These are phyloP conservation scores for Pseudogymnoascus sp. DNA, from an alignment of 2,329 filamentous ascomycete species.

Conservation along the genomic window DNA sequence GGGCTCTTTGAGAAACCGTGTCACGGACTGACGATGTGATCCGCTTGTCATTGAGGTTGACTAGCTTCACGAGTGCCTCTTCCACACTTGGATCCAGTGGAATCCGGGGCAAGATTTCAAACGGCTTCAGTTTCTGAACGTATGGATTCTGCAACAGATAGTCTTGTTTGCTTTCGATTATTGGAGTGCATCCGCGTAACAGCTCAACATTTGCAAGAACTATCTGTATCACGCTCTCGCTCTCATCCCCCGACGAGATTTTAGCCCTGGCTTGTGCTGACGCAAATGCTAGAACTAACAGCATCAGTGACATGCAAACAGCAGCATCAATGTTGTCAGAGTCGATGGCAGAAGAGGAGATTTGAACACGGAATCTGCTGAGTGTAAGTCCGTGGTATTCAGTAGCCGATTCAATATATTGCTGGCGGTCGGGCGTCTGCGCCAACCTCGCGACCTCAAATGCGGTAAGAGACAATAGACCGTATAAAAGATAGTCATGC, in stretches of 20 bases:
- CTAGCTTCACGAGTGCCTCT: constrained; percentile 11
- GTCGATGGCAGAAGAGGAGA: constrained; percentile 9
- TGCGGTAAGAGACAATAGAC: constrained; percentile 16
- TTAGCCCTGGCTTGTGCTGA: constrained; percentile 13
- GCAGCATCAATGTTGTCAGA: constrained; percentile 12
- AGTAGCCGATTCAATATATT: constrained; percentile 14
- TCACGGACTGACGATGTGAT: constrained; percentile 8
- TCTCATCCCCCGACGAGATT: background rate
- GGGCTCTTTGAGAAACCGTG: background rate
- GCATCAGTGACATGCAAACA: constrained; percentile 16
- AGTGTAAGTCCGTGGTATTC: constrained; percentile 15
- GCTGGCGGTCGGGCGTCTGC: background rate
- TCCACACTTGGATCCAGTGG: constrained; percentile 9
- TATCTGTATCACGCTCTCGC: constrained; percentile 12
- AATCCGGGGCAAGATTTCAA: constrained; percentile 11
- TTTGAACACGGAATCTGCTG: constrained; percentile 12
- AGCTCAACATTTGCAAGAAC: constrained; percentile 15
- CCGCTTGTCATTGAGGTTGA: constrained; percentile 13
- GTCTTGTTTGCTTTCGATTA: constrained; percentile 12
- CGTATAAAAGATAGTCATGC: constrained; percentile 15
- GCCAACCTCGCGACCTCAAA: constrained; percentile 14
- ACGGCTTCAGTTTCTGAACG: constrained; percentile 13
- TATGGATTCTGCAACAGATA: constrained; percentile 16
- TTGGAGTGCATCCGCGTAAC: constrained; percentile 12
- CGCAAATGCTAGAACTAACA: constrained; percentile 16